phyloP scores from a whole-genome alignment of 1,139 yeast genomes.

The Yamadazyma mexicana region DNA sequence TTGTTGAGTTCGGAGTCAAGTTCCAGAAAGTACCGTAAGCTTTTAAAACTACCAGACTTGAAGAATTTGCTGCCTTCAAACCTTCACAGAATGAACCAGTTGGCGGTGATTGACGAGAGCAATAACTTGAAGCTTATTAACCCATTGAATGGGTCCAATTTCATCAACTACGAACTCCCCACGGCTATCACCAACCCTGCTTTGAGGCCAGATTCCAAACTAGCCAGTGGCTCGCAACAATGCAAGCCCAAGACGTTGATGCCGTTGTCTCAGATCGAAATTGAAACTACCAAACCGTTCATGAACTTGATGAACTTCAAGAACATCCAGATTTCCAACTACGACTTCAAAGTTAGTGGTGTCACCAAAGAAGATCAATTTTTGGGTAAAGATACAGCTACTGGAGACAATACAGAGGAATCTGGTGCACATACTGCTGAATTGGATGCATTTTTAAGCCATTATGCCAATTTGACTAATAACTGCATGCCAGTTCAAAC shows the following conservation, averaged over 20 bases:
- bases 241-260: slow-evolving; percentile 5
- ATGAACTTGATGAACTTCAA: slow-evolving; percentile 47
- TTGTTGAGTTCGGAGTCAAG: slow-evolving; percentile 20
- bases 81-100: slow-evolving; percentile 24
- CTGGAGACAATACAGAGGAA: background rate
- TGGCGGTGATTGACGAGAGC: slow-evolving; percentile 37
- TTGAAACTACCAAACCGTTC: slow-evolving; percentile 63
- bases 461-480: slow-evolving; percentile 7
- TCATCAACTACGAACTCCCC: slow-evolving; percentile 49
- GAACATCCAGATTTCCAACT: slow-evolving; percentile 34
- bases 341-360: slow-evolving; percentile 16
- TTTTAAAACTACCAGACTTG: slow-evolving; percentile 30
- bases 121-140: slow-evolving; percentile 43
- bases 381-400: background rate
- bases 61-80: slow-evolving; percentile 18
- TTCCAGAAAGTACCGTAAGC: slow-evolving; percentile 29
- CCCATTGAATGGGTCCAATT: slow-evolving; percentile 43
- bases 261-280: slow-evolving; percentile 62
- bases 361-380: background rate
- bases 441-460: slow-evolving; percentile 6
- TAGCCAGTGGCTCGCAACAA: background rate
- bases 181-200: slow-evolving; percentile 7
- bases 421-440: slow-evolving; percentile 4
- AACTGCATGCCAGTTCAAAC: slow-evolving; percentile 6
- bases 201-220: background rate